Evolutionary conservation across 2,329 filamentous ascomycete genomes (phyloP), one percentile per base, ranked within the genome.

Genomic region (Diplocarpon mali): DNA sequence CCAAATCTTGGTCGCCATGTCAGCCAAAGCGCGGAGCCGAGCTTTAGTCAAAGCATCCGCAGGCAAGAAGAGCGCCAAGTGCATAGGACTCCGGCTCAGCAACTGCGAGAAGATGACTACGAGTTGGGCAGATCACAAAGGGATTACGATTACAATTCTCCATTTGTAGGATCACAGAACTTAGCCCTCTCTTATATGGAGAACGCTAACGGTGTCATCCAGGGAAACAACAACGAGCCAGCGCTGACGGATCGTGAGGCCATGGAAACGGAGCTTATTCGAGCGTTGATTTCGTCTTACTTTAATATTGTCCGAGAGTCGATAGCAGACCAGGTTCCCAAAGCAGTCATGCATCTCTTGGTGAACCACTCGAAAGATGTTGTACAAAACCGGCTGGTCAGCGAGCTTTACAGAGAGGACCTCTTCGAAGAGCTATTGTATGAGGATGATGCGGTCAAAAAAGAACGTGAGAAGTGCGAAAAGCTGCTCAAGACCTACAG

Each of bases 361-460:
- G 92, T 98, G 62, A 98, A 98, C 67, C 86, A 95, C 70, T 94
- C 86, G 68, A 95, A 96, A 65, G 92, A 98, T 55, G 90, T 90
- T 11, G 89, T 98, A 28, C 92, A 98, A 66, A 98, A 98, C 66
- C 78, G 92, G 37, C 78, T 98, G 6, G 92, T 98, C 46, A 95
- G 85, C 62, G 86, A 95, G 64, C 72, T 98, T 40, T 98, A 98
- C 72, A 90, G 86, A 66, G 92, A 96, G 65, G 68, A 79, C 29
- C 69, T 95, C 29, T 96, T 96, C 59, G 80, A 88, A 56, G 90
- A 98, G 63, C 75, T 98, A 44, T 71, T 98, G 32, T 96, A 98
- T 66, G 92, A 98, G 65, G 92, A 98, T 61, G 92, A 98, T 61
- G 86, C 80, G 16, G 90, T 98, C 63, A 95, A 96, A 75, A 89